A percentile compares a stretch with the other conserved stretches of the same genome.
Conservation (phyloP, 2,329 filamentous ascomycete species). For the Sordariomycetes sp. region DNA sequence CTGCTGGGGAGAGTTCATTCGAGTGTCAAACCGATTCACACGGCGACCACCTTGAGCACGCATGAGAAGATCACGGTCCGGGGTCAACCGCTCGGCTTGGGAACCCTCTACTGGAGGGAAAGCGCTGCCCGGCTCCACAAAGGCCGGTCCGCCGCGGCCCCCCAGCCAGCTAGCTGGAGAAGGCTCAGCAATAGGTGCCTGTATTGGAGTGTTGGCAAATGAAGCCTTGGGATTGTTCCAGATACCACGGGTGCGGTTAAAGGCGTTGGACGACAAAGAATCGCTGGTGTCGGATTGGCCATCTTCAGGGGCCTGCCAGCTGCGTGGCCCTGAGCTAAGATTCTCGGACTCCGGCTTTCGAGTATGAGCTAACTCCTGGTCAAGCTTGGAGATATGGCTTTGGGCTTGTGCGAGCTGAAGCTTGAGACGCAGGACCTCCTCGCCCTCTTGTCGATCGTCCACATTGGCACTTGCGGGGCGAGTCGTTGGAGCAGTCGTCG, state of each 20-base stretch:
- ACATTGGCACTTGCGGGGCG: slow-evolving; percentile 40
- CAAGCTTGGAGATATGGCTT: slow-evolving; percentile 60
- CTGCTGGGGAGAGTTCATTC: slow-evolving; percentile 25
- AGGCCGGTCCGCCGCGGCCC: slow-evolving; percentile 28
- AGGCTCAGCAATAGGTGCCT: slow-evolving; percentile 26
- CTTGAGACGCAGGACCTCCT: slow-evolving; percentile 60
- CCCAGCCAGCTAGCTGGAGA: slow-evolving; percentile 33
- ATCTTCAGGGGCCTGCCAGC: too few relatives aligned
- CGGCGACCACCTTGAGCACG: slow-evolving; percentile 34
- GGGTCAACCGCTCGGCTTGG: slow-evolving; percentile 34
- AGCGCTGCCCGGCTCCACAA: slow-evolving; percentile 26
- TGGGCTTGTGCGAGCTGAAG: slow-evolving; percentile 63
- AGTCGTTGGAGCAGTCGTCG: slow-evolving; percentile 36
- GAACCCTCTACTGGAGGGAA: slow-evolving; percentile 29
- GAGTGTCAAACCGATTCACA: slow-evolving; percentile 35
- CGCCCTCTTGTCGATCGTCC: slow-evolving; percentile 32
- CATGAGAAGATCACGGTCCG: slow-evolving; percentile 38
- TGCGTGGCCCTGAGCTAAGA: too few relatives aligned
- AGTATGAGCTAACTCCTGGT: slow-evolving; percentile 63
- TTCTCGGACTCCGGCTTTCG: too few relatives aligned
- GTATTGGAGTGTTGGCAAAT: slow-evolving; percentile 22
- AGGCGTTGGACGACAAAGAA: slow-evolving; percentile 37
- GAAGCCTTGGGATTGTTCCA: slow-evolving; percentile 42
- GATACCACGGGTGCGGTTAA: slow-evolving; percentile 44
- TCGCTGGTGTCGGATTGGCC: slow-evolving; percentile 48